phyloP scores from a whole-genome alignment of 768 basidiomycete species.

The Boletus speciosus region DNA sequence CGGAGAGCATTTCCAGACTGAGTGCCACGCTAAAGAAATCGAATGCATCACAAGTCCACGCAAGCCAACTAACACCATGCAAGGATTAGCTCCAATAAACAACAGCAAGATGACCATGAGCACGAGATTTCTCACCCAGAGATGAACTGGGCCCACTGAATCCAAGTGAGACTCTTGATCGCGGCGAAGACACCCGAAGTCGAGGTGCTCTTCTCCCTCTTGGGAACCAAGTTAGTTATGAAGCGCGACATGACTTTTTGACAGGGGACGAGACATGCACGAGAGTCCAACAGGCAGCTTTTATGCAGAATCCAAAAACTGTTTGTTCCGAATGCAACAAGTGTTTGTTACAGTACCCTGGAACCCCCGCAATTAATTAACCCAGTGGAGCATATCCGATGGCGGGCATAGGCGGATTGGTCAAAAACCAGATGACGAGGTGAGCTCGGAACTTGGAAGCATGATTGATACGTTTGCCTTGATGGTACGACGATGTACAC shows the following conservation, averaged over 20 bases:
- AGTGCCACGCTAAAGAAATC: slow-evolving; percentile 83
- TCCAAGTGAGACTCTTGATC: slow-evolving; percentile 44
- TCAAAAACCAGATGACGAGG: background rate
- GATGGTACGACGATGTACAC: too few species aligned
- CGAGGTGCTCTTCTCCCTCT: slow-evolving; percentile 38
- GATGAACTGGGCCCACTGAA: slow-evolving; percentile 58
- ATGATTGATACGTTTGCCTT: too few species aligned
- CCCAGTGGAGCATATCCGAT: background rate
- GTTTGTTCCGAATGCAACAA: background rate
- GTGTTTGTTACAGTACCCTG: background rate
- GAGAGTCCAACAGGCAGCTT: background rate
- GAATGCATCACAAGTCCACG: slow-evolving; percentile 84
- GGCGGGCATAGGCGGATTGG: background rate
- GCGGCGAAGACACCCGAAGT: slow-evolving; percentile 41
- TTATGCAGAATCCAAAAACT: slow-evolving; percentile 13
- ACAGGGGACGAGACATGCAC: background rate
- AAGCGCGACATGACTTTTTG: slow-evolving; percentile 30
- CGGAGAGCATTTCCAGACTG: slow-evolving; percentile 44
- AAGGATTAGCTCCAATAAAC: background rate
- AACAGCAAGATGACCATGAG: background rate
- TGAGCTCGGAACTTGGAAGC: too few species aligned
- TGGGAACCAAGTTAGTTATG: slow-evolving; percentile 46
- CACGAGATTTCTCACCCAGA: slow-evolving; percentile 40
- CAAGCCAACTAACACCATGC: slow-evolving; percentile 57
- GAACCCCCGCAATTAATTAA: background rate